Evolutionary conservation across 2,329 filamentous ascomycete genomes (phyloP).

Genomic region (Beauveria brongniartii): DNA sequence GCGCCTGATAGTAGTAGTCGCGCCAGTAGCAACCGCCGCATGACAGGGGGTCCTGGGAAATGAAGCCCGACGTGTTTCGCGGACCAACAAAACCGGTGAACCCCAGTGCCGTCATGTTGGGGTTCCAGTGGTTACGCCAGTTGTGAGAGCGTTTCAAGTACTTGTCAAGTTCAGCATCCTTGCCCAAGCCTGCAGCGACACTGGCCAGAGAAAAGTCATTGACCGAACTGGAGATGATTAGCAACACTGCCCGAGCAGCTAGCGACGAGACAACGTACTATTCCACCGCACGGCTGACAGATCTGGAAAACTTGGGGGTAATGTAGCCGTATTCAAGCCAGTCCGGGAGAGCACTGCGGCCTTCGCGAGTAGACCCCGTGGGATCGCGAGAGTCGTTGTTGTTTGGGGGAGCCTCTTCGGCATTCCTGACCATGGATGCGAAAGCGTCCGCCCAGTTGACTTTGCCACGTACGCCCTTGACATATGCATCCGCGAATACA

Average conservation of each 20-base stretch:
- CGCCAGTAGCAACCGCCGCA: slow-evolving; percentile 61
- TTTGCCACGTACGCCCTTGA: slow-evolving; percentile 56
- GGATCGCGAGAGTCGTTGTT: slow-evolving; percentile 49
- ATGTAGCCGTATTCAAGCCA: slow-evolving; percentile 60
- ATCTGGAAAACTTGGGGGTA: slow-evolving; percentile 51
- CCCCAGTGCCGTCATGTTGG: slow-evolving; percentile 44
- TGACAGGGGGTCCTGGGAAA: slow-evolving; percentile 45
- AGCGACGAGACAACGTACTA: slow-evolving; percentile 33
- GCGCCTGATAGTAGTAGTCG: slow-evolving; percentile 50
- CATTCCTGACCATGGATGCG: slow-evolving; percentile 57
- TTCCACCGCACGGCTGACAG: slow-evolving; percentile 57
- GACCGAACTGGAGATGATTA: slow-evolving; percentile 29
- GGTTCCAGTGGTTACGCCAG: slow-evolving; percentile 67
- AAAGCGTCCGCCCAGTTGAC: slow-evolving; percentile 59
- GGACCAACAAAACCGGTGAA: slow-evolving; percentile 62
- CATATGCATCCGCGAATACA: slow-evolving; percentile 62
- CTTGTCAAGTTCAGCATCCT: slow-evolving; percentile 40
- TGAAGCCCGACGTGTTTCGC: slow-evolving; percentile 42
- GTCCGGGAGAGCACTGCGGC: slow-evolving; percentile 59
- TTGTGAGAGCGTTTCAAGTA: slow-evolving; percentile 58
- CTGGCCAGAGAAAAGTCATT: slow-evolving; percentile 63
- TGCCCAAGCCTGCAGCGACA: slow-evolving; percentile 51
- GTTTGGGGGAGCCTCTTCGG: slow-evolving; percentile 53
- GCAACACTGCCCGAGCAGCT: not conserved
- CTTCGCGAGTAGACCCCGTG: slow-evolving; percentile 57